Evolutionary conservation across 345 rosid genomes (phyloP), one percentile per base, ranked within the genome.

Genomic region (Reutealis trisperma): DNA sequence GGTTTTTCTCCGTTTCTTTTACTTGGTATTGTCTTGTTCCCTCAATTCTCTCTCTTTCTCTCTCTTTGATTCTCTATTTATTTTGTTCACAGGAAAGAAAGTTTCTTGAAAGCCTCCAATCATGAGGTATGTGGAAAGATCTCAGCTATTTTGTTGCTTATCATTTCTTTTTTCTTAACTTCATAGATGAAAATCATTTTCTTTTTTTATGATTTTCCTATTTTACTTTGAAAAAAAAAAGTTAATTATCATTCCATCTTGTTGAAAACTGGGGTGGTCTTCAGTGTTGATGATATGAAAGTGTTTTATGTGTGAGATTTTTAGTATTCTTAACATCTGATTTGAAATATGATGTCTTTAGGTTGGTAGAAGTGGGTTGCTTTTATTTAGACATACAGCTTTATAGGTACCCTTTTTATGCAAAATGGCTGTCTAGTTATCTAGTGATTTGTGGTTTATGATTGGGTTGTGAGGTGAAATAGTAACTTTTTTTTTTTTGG

Each of bases 81-180:
- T 5, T 37, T 37, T 49, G 37, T 54, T 70, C 24, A 4, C 73
- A 70, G 73, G 73, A 44, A 19, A 70, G 25, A 32, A 34, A 32
- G 21, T 55, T 70, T n/a, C 63, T 55, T 71, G 6, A 1, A 34
- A 34, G 49, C 74, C 10, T 32, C 62, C 27, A 55, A 55, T 41
- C 74, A 71, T 71, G 74, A 71, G 74, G 74, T 55, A 32, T 55
- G 59, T 11, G 32, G 44, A 3, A 16, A 32, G 63, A 55, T 71
- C 49, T 55, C 45, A 21, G 3, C 27, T 19, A 21, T 21, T 25
- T 16, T 70, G 0, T 34, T 63, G 41, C 8, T 27, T 63, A 27
- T 30, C 11, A 9, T 47, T 25, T 47, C 10, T 8, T 3, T 19
- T 67, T 45, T 3, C 9, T 6, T 1, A 0, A 5, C 0, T 32